Base-by-base conservation (phyloP, 305 asterid genomes). In the Euphrasia arctica region DNA sequence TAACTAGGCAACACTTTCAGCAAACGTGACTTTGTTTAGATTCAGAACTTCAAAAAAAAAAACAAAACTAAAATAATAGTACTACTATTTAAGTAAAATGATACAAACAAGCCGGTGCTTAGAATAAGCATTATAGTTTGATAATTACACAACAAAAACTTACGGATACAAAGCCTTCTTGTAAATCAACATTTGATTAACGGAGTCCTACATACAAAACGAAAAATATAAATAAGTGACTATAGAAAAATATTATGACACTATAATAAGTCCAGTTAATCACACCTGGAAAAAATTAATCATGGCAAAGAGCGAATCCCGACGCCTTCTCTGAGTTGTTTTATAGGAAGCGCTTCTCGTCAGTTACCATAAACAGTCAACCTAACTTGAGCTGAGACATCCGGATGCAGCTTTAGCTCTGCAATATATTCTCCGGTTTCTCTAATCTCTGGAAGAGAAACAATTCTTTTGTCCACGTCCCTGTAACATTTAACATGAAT, bases 401-500 rank as follows among this genome's bases (percentile, higher is more conserved):
- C 98, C 2, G 96, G 96, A 67, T 92, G 98, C 75, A 92, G 96
- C 87, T 87, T 89, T 73, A 92, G 71, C 83, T 92, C 96, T 60
- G 97, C 97, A 50, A 78, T 29, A 65, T 92, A 89, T 74, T 85
- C 98, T 72, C 97, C 97, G 8, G 90, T 87, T 85, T 92, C 97
- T 67, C 98, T 80, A 69, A 92, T 92, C 78, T 92, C 98, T n/a
- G 97, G 98, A 75, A 92, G 80, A 52, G 85, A 73, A 36, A 92
- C 86, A 13, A 84, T 69, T 75, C 90, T 85, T 82, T 84, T 89
- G 76, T 92, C 98, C 74, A 92, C 88, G 7, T 89, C 95, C 95
- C 95, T 89, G 62, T 32, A 81, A 68, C 31, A 32, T 49, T 13
- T 39, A 70, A 59, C 60, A 69, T 43, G 50, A 61, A 60, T 27